These are phyloP conservation scores for Ochetophila trinervis DNA, from an alignment of 306 rosid species.

Conservation along the genomic window DNA sequence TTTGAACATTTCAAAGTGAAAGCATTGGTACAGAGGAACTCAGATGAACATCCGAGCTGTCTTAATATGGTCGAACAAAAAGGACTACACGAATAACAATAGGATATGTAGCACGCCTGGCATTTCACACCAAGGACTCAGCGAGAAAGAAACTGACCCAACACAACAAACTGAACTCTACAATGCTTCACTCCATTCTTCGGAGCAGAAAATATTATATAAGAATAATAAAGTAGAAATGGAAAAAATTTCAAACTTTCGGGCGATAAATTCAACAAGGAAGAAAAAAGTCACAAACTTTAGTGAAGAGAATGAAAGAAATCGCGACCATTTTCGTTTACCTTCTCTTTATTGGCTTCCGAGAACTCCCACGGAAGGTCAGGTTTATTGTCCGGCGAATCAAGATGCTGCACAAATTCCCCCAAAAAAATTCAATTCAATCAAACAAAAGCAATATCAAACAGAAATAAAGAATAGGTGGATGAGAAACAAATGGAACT, in stretches of 20 bases:
- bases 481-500: slow-evolving; percentile 30
- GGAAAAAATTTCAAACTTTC: not conserved
- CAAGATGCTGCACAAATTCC: slow-evolving; percentile 61
- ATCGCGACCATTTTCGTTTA: not conserved
- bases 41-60: not conserved
- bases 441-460: not conserved
- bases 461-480: not conserved
- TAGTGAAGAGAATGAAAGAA: not conserved
- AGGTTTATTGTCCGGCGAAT: slow-evolving; percentile 76
- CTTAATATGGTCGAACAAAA: not conserved
- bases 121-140: not conserved
- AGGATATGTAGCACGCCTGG: not conserved
- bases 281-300: not conserved
- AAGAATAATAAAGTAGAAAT: too few species aligned
- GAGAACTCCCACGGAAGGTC: slow-evolving; percentile 80
- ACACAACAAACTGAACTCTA: not conserved
- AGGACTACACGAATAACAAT: not conserved
- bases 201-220: not conserved
- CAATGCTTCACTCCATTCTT: not conserved
- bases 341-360: slow-evolving; percentile 63
- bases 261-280: not conserved
- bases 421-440: slow-evolving; percentile 17
- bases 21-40: not conserved
- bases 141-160: not conserved
- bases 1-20: not conserved